Percentiles rank a stretch among this genome's conserved stretches.
phyloP scores from a whole-genome alignment of 805 yeast species.

The Candida hispaniensis region DNA sequence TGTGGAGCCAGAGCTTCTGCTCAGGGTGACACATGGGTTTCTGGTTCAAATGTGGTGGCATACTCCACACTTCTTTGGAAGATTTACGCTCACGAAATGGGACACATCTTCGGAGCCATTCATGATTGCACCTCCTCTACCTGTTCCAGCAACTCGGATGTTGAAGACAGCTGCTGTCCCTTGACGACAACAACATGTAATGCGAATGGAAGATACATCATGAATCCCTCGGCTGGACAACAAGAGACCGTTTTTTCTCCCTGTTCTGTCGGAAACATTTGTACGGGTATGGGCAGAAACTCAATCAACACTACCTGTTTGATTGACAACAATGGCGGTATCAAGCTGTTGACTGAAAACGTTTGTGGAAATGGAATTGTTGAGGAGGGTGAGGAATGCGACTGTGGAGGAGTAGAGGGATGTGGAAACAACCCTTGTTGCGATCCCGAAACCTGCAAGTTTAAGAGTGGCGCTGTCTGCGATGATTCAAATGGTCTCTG shows the following conservation, averaged over 20 bases:
- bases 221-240: constrained; percentile 30
- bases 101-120: constrained; percentile 34
- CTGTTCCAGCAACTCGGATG: constrained; percentile 25
- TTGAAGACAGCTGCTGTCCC: constrained; percentile 30
- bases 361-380: constrained; percentile 33
- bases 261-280: constrained; percentile 31
- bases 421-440: constrained; percentile 27
- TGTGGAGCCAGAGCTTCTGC: constrained; percentile 23
- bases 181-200: constrained; percentile 24
- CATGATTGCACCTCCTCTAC: constrained; percentile 32
- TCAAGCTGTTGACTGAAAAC: constrained; percentile 26
- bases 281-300: constrained; percentile 25
- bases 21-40: constrained; percentile 20
- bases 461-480: constrained; percentile 18
- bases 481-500: constrained; percentile 21
- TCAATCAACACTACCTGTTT: constrained; percentile 27
- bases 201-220: constrained; percentile 29
- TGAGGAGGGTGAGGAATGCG: constrained; percentile 33
- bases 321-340: constrained; percentile 24
- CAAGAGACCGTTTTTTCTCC: constrained; percentile 26
- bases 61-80: constrained; percentile 29
- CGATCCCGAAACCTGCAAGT: constrained; percentile 28
- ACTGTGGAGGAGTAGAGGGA: constrained; percentile 31
- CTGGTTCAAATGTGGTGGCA: constrained; percentile 30
- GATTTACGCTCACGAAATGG: constrained; percentile 33